A percentile compares a stretch with the other conserved stretches of the same genome.
phyloP scores from a whole-genome alignment of 352 stramenopile genomes.

The Phytophthora constricta region DNA sequence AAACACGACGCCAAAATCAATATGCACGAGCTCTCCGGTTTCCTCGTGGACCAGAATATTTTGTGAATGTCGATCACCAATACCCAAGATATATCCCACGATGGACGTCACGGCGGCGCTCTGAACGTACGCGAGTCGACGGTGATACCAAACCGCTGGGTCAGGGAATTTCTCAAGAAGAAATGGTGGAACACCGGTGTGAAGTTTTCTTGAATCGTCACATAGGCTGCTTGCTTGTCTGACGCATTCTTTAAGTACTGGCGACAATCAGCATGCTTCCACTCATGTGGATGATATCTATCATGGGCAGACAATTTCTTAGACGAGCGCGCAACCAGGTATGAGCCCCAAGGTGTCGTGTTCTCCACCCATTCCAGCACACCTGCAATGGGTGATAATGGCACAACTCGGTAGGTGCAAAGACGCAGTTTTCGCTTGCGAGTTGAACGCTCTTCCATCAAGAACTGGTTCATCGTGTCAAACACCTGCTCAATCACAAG shows the following conservation, averaged over 20 bases:
- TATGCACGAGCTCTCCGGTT: constrained; percentile 99
- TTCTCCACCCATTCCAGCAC: constrained; percentile 99
- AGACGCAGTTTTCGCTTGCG: constrained; percentile 84
- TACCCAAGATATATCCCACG: constrained; percentile 95
- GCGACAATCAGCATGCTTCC: constrained; percentile 86
- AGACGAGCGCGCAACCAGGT: constrained; percentile 72
- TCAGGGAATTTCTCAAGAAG: constrained; percentile 98
- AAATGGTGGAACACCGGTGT: constrained; percentile 98
- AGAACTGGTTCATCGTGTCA: constrained; percentile 90
- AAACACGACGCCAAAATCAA: constrained; percentile 99
- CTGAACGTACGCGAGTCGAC: constrained; percentile 94
- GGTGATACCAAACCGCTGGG: constrained; percentile 93
- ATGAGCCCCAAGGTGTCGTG: constrained; percentile 94
- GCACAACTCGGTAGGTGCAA: constrained; percentile 97
- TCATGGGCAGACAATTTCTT: constrained; percentile 87
- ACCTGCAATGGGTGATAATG: constrained; percentile 90
- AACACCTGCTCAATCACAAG: constrained; percentile 92
- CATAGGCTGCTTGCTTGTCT: constrained; percentile 86
- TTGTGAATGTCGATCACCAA: constrained; percentile 98
- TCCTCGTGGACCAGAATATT: constrained; percentile 99
- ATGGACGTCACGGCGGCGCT: constrained; percentile 98
- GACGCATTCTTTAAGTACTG: constrained; percentile 74
- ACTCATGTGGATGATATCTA: constrained; percentile 96
- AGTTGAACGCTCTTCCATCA: constrained; percentile 71
- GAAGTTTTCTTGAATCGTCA: constrained; percentile 94